Conservation (phyloP, 23 red algal genomes). For the Gracilaria domingensis region DNA sequence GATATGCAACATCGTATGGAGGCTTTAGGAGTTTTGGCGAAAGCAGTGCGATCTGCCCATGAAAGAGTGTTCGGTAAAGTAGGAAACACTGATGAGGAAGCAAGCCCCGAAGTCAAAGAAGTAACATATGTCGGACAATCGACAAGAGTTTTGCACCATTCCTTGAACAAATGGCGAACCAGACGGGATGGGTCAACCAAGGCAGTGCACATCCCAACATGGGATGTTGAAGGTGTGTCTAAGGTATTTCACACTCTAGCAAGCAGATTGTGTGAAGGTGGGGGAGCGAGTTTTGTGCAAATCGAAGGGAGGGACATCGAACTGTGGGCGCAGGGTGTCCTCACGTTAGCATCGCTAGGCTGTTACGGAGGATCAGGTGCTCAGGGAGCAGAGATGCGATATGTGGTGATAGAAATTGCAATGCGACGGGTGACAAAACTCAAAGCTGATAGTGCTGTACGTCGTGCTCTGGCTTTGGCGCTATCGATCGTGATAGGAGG, state of each 20-base stretch:
- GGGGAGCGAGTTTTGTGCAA: conserved; percentile 57
- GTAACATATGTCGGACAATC: conserved; percentile 13
- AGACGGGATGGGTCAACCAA: not conserved
- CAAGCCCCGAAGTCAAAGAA: not conserved
- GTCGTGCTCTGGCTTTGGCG: conserved; percentile 52
- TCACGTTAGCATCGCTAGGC: conserved; percentile 43
- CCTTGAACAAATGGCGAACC: conserved; percentile 10
- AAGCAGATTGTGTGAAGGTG: conserved; percentile 52
- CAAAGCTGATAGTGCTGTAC: conserved; percentile 39
- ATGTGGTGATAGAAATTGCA: conserved; percentile 44
- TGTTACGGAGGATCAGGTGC: conserved; percentile 24
- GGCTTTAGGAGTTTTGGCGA: conserved; percentile 26
- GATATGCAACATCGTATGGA: conserved; percentile 47
- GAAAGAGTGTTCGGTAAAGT: not conserved
- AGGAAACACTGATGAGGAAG: not conserved
- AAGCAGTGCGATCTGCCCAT: conserved; percentile 24
- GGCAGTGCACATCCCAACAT: not conserved
- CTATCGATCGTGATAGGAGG: conserved; percentile 30
- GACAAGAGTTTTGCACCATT: conserved; percentile 11
- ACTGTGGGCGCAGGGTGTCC: conserved; percentile 55
- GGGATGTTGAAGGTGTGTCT: conserved; percentile 44
- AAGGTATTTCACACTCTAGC: conserved; percentile 54
- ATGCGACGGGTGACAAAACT: conserved; percentile 24
- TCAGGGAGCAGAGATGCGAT: conserved; percentile 37
- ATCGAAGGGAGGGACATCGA: conserved; percentile 43